Conservation (phyloP, 2,329 filamentous ascomycete genomes). For the Penicillium frequentans region DNA sequence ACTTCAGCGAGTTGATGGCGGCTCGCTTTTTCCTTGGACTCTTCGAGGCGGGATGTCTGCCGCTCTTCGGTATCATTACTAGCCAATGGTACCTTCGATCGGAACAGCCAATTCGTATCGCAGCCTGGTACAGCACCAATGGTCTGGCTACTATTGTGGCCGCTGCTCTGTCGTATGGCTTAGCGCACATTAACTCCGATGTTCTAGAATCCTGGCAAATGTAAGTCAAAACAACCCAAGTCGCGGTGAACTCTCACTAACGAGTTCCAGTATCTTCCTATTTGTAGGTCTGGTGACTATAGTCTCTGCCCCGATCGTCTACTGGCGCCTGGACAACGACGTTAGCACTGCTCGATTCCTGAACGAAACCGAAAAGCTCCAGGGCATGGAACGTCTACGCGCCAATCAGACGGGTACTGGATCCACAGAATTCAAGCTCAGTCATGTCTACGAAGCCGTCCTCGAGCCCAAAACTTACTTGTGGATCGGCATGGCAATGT, state of each 20-base stretch:
- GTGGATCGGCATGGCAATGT: constrained; percentile 60
- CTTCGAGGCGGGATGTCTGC: constrained; percentile 53
- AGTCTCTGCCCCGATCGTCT: constrained; percentile 57
- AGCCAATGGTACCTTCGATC: constrained; percentile 50
- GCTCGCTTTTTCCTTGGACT: constrained; percentile 55
- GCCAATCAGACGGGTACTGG: constrained; percentile 52
- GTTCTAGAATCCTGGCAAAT: constrained; percentile 54
- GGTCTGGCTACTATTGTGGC: constrained; percentile 59
- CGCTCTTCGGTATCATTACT: constrained; percentile 47
- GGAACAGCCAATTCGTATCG: constrained; percentile 64
- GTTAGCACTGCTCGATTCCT: constrained; percentile 53
- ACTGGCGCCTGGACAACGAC: constrained; percentile 60
- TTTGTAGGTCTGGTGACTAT: constrained; percentile 64
- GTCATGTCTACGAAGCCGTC: constrained; percentile 44
- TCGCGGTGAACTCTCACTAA: neutral
- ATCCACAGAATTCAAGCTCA: constrained; percentile 47
- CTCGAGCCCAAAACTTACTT: constrained; percentile 55
- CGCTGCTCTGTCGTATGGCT: constrained; percentile 56
- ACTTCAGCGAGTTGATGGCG: constrained; percentile 47
- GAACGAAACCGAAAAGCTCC: constrained; percentile 46
- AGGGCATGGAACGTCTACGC: constrained; percentile 52
- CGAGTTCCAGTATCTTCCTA: constrained; percentile 53
- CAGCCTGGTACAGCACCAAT: constrained; percentile 67
- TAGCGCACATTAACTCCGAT: constrained; percentile 54
- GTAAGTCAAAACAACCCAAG: constrained; percentile 20